Conservation (phyloP, 2,329 filamentous ascomycete species). For the Penicillium capsulatum region DNA sequence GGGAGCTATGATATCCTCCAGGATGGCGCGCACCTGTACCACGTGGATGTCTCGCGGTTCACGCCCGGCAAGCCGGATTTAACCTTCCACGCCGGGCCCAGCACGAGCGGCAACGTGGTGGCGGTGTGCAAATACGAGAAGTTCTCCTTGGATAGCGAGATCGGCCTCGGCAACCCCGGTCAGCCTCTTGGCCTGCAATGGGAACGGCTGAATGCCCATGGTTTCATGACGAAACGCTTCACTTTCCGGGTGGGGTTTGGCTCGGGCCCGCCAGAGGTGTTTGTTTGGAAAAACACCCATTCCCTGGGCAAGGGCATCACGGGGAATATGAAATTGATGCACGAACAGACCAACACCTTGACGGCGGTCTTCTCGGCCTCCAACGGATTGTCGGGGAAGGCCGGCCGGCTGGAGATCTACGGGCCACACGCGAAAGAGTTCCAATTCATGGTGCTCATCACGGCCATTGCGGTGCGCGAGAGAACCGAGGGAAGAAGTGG, state of each 20-base stretch:
- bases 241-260: conserved; percentile 26
- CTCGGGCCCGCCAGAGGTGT: conserved; percentile 16
- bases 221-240: conserved; percentile 23
- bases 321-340: conserved; percentile 34
- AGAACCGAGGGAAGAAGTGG: conserved; percentile 18
- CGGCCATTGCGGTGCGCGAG: conserved; percentile 25
- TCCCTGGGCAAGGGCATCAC: conserved; percentile 19
- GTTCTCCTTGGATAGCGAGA: conserved; percentile 31
- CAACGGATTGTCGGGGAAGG: conserved; percentile 25
- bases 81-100: conserved; percentile 29
- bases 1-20: conserved; percentile 24
- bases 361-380: conserved; percentile 31
- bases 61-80: conserved; percentile 34
- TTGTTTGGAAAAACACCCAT: conserved; percentile 33
- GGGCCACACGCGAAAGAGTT: conserved; percentile 27
- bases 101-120: conserved; percentile 25
- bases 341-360: conserved; percentile 26
- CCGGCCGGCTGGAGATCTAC: conserved; percentile 32
- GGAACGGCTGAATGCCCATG: conserved; percentile 30
- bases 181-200: conserved; percentile 23
- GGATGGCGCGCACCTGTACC: conserved; percentile 19
- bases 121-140: conserved; percentile 32
- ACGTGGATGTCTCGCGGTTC: conserved; percentile 28
- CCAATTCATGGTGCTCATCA: conserved; percentile 29
- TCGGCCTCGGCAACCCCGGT: conserved; percentile 32